Percentiles rank a stretch among this genome's conserved stretches.
phyloP scores from a whole-genome alignment of 192 early-diverging fungal species.

The Entomortierella parvispora region DNA sequence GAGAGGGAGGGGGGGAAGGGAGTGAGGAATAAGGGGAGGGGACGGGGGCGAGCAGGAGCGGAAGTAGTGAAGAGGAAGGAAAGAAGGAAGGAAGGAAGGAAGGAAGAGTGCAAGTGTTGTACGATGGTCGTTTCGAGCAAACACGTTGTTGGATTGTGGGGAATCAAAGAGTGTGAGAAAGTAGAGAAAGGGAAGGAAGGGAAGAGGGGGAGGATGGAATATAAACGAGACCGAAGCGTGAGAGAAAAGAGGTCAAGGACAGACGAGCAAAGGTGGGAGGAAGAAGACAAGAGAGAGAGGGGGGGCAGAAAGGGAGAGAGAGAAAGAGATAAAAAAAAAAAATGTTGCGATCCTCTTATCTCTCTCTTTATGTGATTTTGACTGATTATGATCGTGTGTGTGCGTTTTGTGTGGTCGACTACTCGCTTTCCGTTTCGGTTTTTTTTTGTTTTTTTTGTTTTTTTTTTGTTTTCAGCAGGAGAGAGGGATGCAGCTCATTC shows the following conservation, averaged over 20 bases:
- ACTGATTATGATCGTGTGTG: not conserved
- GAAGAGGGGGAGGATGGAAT: not conserved
- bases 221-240: constrained; percentile 2
- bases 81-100: not conserved
- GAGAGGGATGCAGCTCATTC: no score
- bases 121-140: constrained; percentile 2
- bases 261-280: not conserved
- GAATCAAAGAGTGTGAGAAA: constrained; percentile 5
- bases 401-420: constrained; percentile 3
- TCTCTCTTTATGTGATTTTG: no score
- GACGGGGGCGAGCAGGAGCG: not conserved
- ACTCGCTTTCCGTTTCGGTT: no score
- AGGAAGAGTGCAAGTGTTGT: not conserved
- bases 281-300: not conserved
- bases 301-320: not conserved
- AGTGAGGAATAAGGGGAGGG: not conserved
- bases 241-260: not conserved
- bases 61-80: not conserved
- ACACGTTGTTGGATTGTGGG: constrained; percentile 25
- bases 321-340: not conserved
- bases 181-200: not conserved
- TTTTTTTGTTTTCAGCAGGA: no score
- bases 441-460: no score
- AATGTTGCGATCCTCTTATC: no score
- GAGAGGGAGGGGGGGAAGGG: not conserved